Evolutionary conservation across 805 yeast species (phyloP), one percentile per base, ranked within the genome.

Genomic region (Candida endomychidarum): DNA sequence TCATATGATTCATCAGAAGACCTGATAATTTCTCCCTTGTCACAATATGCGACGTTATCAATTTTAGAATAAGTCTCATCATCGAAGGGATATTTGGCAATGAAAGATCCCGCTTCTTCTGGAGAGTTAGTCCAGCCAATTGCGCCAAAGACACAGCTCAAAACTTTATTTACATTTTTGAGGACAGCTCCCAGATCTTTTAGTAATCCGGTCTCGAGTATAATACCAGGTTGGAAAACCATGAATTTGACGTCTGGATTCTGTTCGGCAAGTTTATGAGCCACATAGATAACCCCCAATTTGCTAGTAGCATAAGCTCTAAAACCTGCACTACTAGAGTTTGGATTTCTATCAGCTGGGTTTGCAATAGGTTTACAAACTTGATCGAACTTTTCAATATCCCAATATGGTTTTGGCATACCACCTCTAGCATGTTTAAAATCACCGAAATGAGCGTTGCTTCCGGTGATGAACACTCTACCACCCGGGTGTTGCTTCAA

Each of bases 401-500:
- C 18, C 44, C 44, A 41, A 30, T 31, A 30, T 4, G 38, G 44
- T 16, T 24, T 9, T 11, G 40, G 44, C 16, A 31, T 25, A 4
- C 7, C 4, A 6, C 37, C 37, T 12, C 26, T 12, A 27, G n/a
- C 32, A 19, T 34, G 39, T 25, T 34, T 34, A 20, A 19, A 5
- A 28, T 39, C 42, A 17, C 31, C 37, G 14, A 14, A 39, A 34
- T 40, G 43, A 19, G 20, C 43, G 29, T 34, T 35, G 26, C 39
- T 34, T n/a, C 43, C 43, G 11, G 43, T 40, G 5, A 40, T 24
- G 18, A 40, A 34, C n/a, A 40, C 32, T n/a, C 30, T 23, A 9
- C 27, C 20, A 15, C 22, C 27, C 3, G 18, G 10, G 5, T 20
- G 14, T 12, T 34, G 9, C 10, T 28, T 14, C 20, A 34, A 22